Base-by-base conservation (phyloP, 2,329 filamentous ascomycete species). In the Dactylellina parvicollis region DNA sequence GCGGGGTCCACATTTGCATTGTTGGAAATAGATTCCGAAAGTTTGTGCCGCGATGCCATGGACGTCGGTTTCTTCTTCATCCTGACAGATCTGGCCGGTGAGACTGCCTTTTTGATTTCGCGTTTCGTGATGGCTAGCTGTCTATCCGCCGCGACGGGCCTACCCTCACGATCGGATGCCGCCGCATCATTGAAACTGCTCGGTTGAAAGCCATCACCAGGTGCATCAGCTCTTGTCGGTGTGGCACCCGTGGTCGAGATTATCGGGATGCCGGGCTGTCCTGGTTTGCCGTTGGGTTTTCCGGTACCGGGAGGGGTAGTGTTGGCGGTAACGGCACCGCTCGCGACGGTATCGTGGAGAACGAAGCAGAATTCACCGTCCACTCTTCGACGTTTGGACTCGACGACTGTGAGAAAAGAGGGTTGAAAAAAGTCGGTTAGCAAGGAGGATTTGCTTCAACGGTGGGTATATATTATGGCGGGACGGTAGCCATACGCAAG, bases 361-460 rank as follows among this genome's bases (percentile, higher is more conserved):
- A 72, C 65, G 52, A 72, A 72, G 59, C 67, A 72, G 52, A 72
- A 72, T 36, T 72, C 67, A 20, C 67, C 67, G 46, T 72, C 67
- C 10, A 72, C 67, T 59, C 67, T 64, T 46, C 67, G 57, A 54
- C 67, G 67, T 52, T 72, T 72, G 57, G 67, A 72, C 42, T 72
- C 67, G 50, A 72, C 67, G 36, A 72, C 67, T 72, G 34, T 50
- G 12, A 4, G 16, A 36, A 14, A 46, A 36, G 24, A 28, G 59
- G 34, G 22, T 12, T 26, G 20, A 24, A 47, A 36, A n/a, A 14
- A 49, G 44, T 5, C 20, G 12, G 32, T 62, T 62, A 40, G 66
- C 36, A 52, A 64, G 36, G 56, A 32, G 20, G 59, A 30, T 50
- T 50, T 22, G 28, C 16, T 18, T 9, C 16, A 34, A 12, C 55